Evolutionary conservation across 108 stramenopile genomes (phyloP), one percentile per base, ranked within the genome.

Genomic region (Skeletonema tropicum): DNA sequence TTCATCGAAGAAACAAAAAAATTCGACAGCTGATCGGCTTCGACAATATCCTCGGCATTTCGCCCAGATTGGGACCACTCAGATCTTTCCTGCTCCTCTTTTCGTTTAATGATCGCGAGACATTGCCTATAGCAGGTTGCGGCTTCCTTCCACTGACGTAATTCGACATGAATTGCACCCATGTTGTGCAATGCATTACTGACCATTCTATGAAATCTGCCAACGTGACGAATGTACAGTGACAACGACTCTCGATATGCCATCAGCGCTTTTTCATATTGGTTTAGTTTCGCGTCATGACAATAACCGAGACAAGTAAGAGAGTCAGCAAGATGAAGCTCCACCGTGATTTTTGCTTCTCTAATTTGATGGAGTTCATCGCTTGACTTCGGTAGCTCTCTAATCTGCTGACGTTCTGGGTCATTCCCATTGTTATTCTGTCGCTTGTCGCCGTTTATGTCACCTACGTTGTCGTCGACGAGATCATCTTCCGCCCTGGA

Each of bases 321-420:
- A 19, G 82, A 76, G 42, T 86, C 85, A 23, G 82, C 81, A 21
- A 83, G 70, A 72, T 86, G 78, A 25, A 86, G 78, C 25, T 86
- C 82, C 23, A 80, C 78, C 8, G 85, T 70, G 6, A 80, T 57
- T 45, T 71, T 80, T 17, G 85, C 74, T 25, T 80, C 82, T 21
- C 77, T 74, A 8, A 86, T 75, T 59, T 73, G 75, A 19, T 83
- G 76, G 4, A 83, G 36, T 32, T 76, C 75, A n/a, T 60, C 64
- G 12, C 58, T 55, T 26, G 63, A 15, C 21, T 42, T 29, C 13
- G 46, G 38, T 39, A 60, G 71, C 58, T 48, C 59, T 23, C 10
- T 57, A 19, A 41, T 55, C 36, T 41, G 17, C 31, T 46, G 57
- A 35, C 31, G 55, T 26, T 36, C 48, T 23, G 64, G 23, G 13